Evolutionary conservation across 2,329 filamentous ascomycete genomes (phyloP), one percentile per base, ranked within the genome.

Genomic region (Fusarium sp.): DNA sequence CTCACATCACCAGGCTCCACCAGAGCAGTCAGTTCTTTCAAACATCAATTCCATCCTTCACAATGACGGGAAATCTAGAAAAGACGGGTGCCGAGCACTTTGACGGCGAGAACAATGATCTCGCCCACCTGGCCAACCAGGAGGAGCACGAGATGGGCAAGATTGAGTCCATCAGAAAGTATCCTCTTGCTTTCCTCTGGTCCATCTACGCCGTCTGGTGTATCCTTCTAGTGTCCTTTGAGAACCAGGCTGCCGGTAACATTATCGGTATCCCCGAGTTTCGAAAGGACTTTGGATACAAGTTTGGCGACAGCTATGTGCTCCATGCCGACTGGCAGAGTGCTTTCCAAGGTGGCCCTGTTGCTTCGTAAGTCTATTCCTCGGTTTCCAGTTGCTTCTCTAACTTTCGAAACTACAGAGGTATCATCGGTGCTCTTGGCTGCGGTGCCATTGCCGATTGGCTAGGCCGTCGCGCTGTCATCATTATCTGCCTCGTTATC

Each of bases 201-300:
- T 82, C 77, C 40, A 35, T 84, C 38, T 85, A 80, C 66, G 82
- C 82, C 31, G 79, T 83, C 10, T 86, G 82, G 82, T 76, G 79
- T 16, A 76, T 84, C 5, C 66, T 85, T 10, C 79, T 85, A 22
- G 80, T 82, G 51, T 79, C 77, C 36, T 85, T 85, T 56, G 83
- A 85, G 67, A 83, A 83, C 66, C 82, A 84, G 67, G 84, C 83
- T 24, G 75, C 80, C 5, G 83, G 83, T 7, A 83, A 77, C 61
- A 81, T 85, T 27, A 79, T 85, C 44, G 80, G 83, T 24, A 83
- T 86, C n/a, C 84, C 84, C 3, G 67, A 83, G 62, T 86, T 86
- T 72, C 79, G 84, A 36, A 80, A 85, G 66, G 84, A 86, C 70
- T 86, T 86, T 73, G 84, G 84, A 0, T 72, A 79, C 51, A 62